Evolutionary conservation across 1,139 yeast species (phyloP), one percentile per base, ranked within the genome.

Genomic region (Diutina siamensis): DNA sequence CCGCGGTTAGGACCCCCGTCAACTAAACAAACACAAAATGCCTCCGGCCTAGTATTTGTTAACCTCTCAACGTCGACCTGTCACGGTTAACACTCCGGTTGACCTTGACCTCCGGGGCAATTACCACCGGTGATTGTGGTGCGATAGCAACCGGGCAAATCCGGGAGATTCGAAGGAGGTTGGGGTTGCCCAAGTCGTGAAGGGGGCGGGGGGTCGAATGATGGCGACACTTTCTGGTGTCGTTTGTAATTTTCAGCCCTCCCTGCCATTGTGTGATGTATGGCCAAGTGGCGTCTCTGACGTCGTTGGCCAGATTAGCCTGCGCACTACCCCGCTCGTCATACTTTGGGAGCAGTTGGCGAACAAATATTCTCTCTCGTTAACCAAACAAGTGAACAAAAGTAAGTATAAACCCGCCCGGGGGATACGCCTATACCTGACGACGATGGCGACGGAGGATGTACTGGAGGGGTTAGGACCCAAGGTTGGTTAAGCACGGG

Each of bases 301-400:
- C 34, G 34, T 31, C 34, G 34, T 8, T 12, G 12, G 15, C 13
- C 4, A 31, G 13, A 12, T 31, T 31, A 4, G 15, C 15, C 15
- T 13, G 34, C 15, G 34, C 34, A 31, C 34, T 31, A 31, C 34
- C 34, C 15, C 34, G 15, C 34, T 31, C 34, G 34, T 31, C 34
- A 31, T 31, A 31, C 34, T n/a, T 25, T 25, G 15, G 12, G 15
- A 31, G 15, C 15, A 4, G 12, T 31, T 7, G 15, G 34, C 13
- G 42, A 38, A 38, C 42, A 38, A 38, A 38, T 38, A 38, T n/a
- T 38, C 33, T 36, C n/a, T 36, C 40, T 38, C 20, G 32, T 25
- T 38, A 38, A 38, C 33, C 15, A 38, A 22, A 22, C 19, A 38
- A 22, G 42, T 38, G 31, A 38, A 38, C 31, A 38, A 38, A 20